Evolutionary conservation across 2,329 filamentous ascomycete species (phyloP).

Genomic region (Botryotinia convoluta): DNA sequence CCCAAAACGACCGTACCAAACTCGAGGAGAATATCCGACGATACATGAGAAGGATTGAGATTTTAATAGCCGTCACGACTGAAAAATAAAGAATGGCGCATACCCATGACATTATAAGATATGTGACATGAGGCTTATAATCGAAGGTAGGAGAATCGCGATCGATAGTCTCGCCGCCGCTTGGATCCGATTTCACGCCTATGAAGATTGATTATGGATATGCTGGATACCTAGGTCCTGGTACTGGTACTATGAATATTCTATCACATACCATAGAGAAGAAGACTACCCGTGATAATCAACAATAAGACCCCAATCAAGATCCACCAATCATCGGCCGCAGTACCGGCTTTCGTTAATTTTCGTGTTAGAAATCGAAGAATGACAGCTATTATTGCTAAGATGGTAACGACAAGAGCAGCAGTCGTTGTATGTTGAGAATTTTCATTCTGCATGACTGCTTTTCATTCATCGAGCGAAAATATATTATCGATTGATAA

Average conservation of each 20-base stretch:
- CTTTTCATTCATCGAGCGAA: neutral
- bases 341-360: constrained; percentile 17
- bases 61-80: constrained; percentile 17
- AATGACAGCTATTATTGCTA: constrained; percentile 17
- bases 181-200: constrained; percentile 18
- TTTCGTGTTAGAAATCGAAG: constrained; percentile 21
- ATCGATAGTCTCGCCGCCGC: constrained; percentile 15
- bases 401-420: constrained; percentile 6
- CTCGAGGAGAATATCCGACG: constrained; percentile 13
- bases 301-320: constrained; percentile 2
- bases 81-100: constrained; percentile 15
- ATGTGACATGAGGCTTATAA: constrained; percentile 13
- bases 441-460: constrained; percentile 10
- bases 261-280: constrained; percentile 17
- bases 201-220: neutral
- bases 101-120: constrained; percentile 3
- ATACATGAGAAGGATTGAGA: constrained; percentile 19
- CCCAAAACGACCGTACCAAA: neutral
- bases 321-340: constrained; percentile 23
- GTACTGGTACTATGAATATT: neutral
- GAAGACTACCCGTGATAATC: neutral
- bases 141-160: constrained; percentile 18
- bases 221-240: neutral
- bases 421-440: constrained; percentile 14
- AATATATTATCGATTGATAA: neutral